A percentile compares a stretch with the other conserved stretches of the same genome.
phyloP scores from a whole-genome alignment of 179 eudicot genomes.

The Vitellaria paradoxa region DNA sequence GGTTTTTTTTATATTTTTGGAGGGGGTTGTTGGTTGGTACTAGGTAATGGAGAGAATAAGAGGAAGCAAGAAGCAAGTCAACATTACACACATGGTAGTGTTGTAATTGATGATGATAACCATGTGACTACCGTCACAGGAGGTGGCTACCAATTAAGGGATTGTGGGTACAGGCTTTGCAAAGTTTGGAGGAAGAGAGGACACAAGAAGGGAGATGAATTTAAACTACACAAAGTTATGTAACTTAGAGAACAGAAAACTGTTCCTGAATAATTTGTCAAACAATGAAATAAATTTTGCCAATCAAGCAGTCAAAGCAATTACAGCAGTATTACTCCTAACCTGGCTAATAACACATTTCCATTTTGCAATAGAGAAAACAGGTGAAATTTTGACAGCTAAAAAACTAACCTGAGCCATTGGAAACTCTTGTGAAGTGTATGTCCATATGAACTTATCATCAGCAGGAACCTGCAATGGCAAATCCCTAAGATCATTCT shows the following conservation, averaged over 20 bases:
- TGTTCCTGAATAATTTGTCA: too few species aligned
- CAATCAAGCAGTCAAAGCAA: neutral
- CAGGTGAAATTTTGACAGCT: neutral
- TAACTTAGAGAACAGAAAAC: too few species aligned
- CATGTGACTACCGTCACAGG: neutral
- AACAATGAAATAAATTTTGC: neutral
- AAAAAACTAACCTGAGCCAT: constrained; percentile 64
- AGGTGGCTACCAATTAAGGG: neutral
- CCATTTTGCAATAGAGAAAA: neutral
- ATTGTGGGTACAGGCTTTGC: too few species aligned
- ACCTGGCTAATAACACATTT: neutral
- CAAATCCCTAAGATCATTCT: constrained; percentile 18
- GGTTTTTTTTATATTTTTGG: too few species aligned
- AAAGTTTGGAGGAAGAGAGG: too few species aligned
- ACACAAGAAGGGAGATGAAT: too few species aligned
- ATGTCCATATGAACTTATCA: constrained; percentile 68
- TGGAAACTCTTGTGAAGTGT: constrained; percentile 66
- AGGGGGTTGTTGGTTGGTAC: too few species aligned
- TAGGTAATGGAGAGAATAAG: neutral
- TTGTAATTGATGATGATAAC: neutral
- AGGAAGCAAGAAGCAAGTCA: neutral
- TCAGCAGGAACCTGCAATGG: constrained; percentile 31
- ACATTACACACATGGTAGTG: neutral
- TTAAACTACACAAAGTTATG: too few species aligned
- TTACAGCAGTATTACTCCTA: neutral